Conservation (phyloP, 1,284 basidiomycete genomes). For the Rhodotorula sp. region DNA sequence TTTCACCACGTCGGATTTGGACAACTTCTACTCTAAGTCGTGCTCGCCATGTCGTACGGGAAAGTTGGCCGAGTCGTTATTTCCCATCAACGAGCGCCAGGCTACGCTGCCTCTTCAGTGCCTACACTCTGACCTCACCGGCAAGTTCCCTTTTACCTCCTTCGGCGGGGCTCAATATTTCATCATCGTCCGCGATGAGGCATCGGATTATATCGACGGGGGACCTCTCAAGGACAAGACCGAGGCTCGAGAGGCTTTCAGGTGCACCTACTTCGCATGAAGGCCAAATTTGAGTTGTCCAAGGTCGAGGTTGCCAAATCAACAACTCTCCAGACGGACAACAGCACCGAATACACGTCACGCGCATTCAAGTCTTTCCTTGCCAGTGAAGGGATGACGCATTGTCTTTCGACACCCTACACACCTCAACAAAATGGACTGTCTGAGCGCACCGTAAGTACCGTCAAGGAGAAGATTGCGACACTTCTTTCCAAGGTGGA, state of each 20-base stretch:
- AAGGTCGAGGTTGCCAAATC: not conserved
- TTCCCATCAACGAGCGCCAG: not conserved
- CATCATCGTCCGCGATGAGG: not conserved
- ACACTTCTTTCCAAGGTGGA: slow-evolving; percentile 44
- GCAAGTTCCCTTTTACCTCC: not conserved
- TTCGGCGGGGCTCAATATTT: slow-evolving; percentile 1
- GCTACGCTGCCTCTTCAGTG: not conserved
- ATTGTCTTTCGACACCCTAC: slow-evolving; percentile 50
- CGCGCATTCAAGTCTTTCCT: not conserved
- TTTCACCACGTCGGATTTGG: too few relatives aligned
- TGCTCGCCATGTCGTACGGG: too few relatives aligned
- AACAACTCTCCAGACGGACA: not conserved
- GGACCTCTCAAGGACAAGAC: not conserved
- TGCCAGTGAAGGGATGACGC: slow-evolving; percentile 42
- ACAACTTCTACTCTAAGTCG: too few relatives aligned
- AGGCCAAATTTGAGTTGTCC: not conserved
- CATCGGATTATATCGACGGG: not conserved
- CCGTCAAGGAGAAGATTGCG: slow-evolving; percentile 41
- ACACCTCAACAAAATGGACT: slow-evolving; percentile 48
- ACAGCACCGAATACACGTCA: slow-evolving; percentile 1
- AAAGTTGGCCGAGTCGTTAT: not conserved
- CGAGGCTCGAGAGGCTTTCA: not conserved
- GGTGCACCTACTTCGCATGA: not conserved
- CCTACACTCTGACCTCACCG: slow-evolving; percentile 4
- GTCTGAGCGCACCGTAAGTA: slow-evolving; percentile 45